Evolutionary conservation across 2,329 filamentous ascomycete species (phyloP), one percentile per base, ranked within the genome.

Genomic region (Dactylellina haptotyla): DNA sequence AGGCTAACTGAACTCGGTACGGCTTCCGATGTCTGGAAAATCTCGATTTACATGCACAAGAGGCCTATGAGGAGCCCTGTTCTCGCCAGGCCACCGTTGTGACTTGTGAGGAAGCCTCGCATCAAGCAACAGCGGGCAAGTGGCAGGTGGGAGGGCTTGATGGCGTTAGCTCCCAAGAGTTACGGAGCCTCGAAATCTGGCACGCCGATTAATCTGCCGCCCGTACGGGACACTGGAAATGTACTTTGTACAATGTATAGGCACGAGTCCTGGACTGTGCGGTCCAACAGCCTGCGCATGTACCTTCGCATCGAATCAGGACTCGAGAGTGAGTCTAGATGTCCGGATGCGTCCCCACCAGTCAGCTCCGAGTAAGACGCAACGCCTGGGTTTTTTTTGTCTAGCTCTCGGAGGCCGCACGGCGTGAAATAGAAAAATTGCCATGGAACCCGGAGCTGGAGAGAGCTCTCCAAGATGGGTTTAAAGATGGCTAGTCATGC

Each of bases 301-400:
- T 58, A 37, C n/a, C 6, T 8, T 4, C 6, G 18, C 10, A 4
- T 16, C 5, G 5, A 20, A 23, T 23, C 14, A 8, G 9, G 18
- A 45, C n/a, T n/a, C n/a, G 8, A 20, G 9, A 4, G 3, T n/a
- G 37, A 41, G 12, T 51, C 56, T 62, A 48, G 53, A 72, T 37
- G 61, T 66, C 69, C 69, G 61, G 23, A 61, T 62, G 61, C 69
- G 69, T 73, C 61, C 69, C 69, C 69, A 66, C 61, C 54, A 72
- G 67, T 64, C 62, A 59, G 67, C 64, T 69, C 64, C 53, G 32
- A 57, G 53, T 43, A 32, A 57, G 53, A 34, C 20, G 25, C 25
- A 23, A 37, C 18, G 25, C 10, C 45, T 6, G 20, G 4, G n/a
- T 16, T 16, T 43, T 43, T 43, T n/a, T 16, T 4, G n/a, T 43